A percentile compares a stretch with the other conserved stretches of the same genome.
These are phyloP conservation scores for Actinomortierella ambigua DNA, from an alignment of 371 early-diverging fungal species.

Conservation along the genomic window DNA sequence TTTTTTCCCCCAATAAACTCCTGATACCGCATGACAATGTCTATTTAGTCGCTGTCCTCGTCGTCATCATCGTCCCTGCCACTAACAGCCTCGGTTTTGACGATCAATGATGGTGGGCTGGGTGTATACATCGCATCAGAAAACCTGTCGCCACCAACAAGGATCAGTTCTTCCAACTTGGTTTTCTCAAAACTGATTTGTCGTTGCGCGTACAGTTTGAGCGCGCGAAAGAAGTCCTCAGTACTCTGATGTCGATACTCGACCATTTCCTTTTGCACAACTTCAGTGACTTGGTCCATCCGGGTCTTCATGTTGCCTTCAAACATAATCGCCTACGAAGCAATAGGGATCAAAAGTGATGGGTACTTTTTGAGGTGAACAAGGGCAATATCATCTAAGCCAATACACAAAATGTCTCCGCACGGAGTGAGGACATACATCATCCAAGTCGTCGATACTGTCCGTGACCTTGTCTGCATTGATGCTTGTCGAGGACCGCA, in stretches of 20 bases:
- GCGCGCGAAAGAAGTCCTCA: slow-evolving; percentile 30
- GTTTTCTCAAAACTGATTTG: slow-evolving; percentile 43
- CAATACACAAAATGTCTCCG: neutral
- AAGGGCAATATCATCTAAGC: neutral
- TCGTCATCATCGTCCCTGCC: too few relatives aligned
- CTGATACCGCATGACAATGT: too few relatives aligned
- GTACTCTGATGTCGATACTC: slow-evolving; percentile 33
- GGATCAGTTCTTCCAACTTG: slow-evolving; percentile 32
- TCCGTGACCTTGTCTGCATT: slow-evolving; percentile 46
- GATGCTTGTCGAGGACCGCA: slow-evolving; percentile 39
- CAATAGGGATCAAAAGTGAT: neutral
- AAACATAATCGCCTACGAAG: slow-evolving; percentile 22
- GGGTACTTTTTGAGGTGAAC: neutral
- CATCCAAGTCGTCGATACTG: slow-evolving; percentile 46
- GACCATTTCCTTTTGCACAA: slow-evolving; percentile 31
- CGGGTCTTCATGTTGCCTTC: slow-evolving; percentile 44
- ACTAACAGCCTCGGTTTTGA: too few relatives aligned
- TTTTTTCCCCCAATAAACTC: too few relatives aligned
- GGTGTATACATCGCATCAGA: too few relatives aligned
- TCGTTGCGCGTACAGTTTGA: slow-evolving; percentile 36
- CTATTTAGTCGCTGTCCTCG: too few relatives aligned
- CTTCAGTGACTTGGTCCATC: slow-evolving; percentile 31
- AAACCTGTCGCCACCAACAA: slow-evolving; percentile 11
- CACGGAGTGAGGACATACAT: slow-evolving; percentile 21
- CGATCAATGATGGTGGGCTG: too few relatives aligned